These are phyloP conservation scores for Macroventuria anomochaeta DNA, from an alignment of 2,329 filamentous ascomycete species.

Conservation along the genomic window DNA sequence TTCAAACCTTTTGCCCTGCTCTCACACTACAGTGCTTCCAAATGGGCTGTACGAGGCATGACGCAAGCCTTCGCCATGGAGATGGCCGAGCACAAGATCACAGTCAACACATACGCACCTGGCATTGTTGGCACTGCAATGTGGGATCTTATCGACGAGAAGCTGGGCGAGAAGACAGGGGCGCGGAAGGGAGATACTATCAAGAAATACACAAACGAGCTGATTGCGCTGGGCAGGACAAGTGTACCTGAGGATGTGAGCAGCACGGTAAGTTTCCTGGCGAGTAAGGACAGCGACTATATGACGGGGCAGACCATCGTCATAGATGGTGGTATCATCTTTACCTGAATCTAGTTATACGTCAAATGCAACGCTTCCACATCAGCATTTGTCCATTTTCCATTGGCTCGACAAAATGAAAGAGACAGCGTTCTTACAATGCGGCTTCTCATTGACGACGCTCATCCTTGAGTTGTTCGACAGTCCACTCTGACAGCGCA, in stretches of 20 bases:
- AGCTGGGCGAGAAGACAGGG: conserved; percentile 60
- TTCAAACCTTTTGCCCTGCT: conserved; percentile 67
- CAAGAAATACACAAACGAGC: conserved; percentile 60
- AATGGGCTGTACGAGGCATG: conserved; percentile 71
- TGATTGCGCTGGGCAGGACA: conserved; percentile 64
- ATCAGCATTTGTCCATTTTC: too few relatives aligned
- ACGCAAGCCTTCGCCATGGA: conserved; percentile 72
- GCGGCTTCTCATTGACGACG: too few relatives aligned
- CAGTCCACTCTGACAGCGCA: too few relatives aligned
- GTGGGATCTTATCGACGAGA: conserved; percentile 73
- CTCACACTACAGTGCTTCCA: conserved; percentile 68
- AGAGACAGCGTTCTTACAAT: too few relatives aligned
- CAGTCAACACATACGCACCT: conserved; percentile 70
- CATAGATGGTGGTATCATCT: conserved; percentile 66
- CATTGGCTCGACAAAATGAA: too few relatives aligned
- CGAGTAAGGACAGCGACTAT: conserved; percentile 65
- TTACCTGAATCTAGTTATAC: conserved; percentile 37
- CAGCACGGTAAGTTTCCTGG: conserved; percentile 67
- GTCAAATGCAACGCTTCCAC: too few relatives aligned
- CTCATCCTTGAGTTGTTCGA: too few relatives aligned
- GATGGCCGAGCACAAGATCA: conserved; percentile 68
- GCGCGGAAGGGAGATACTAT: conserved; percentile 61
- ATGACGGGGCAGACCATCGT: conserved; percentile 71
- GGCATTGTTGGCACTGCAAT: conserved; percentile 71
- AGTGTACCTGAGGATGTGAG: conserved; percentile 69